Evolutionary conservation across 495 filamentous ascomycete genomes (phyloP), one percentile per base, ranked within the genome.

Genomic region (Cercophora scortea): DNA sequence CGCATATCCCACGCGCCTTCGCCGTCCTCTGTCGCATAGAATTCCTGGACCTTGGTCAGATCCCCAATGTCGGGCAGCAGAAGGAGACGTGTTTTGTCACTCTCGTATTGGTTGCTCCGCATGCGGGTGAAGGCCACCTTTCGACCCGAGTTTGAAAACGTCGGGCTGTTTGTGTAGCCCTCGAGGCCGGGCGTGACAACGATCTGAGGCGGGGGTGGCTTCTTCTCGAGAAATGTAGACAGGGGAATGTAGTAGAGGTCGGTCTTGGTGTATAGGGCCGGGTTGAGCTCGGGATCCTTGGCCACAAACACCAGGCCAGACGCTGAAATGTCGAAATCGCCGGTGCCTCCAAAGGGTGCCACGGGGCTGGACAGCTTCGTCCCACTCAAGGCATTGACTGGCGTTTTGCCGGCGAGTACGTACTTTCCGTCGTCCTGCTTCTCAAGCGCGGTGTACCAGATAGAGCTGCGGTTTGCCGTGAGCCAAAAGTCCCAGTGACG

Each of bases 101-200:
- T 85, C 69, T 97, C 92, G 62, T 97, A 96, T 18, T 89, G 89
- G 57, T 86, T 81, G 54, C 82, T 72, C 19, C 78, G 74, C 88
- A 91, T 91, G 34, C 84, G 78, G 41, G 90, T 80, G 55, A 96
- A 90, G n/a, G 84, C 91, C 8, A 90, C 78, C 44, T 77, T 77
- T 46, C 74, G 78, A 1, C 88, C 89, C 59, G 85, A 79, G 15
- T 86, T 82, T 3, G 88, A 88, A 54, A 95, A 86, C 5, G 83
- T 79, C 1, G 92, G 92, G 6, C 75, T 80, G 0, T 83, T 78
- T 60, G 84, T 81, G 50, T 93, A 92, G 0, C 92, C 92, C 51
- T 85, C 75, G 13, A 81, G 57, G 3, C 61, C 63, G 6, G 71
- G 72, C 4, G 78, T 80, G 59, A 71, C 69, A 52, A 80, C 59